Base-by-base conservation (phyloP, 345 rosid genomes). In the thale cress (Arabidopsis thaliana) region DNA sequence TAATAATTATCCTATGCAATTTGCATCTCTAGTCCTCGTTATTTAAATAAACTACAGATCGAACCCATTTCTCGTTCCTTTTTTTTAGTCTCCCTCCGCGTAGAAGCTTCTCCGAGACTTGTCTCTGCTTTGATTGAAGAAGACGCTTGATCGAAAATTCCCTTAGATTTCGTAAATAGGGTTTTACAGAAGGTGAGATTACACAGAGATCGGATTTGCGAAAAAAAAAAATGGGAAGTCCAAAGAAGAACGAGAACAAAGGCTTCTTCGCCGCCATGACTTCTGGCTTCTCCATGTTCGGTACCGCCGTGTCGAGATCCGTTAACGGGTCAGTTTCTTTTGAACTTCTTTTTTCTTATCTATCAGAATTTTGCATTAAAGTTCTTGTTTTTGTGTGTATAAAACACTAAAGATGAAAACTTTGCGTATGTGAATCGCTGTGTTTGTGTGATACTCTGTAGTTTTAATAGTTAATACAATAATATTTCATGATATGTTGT, bases 221-320 rank as follows among this genome's bases (percentile, higher is more conserved):
- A 16, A 16, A 3, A 4, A 34, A 22, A 30, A 42, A 50, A 10
- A 79, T 88, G 93, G 87, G 64, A 32, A 84, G 84, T 82, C 88
- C 88, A 80, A 83, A 84, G 81, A 67, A 84, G 76, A 64, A 83
- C 53, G 68, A 87, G 74, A 79, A 56, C 74, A 85, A 81, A 52
- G 90, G 93, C 48, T 88, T 88, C 77, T 85, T 88, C 77, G 85
- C 89, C 20, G 81, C 89, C 82, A 85, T 88, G 89, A 78, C 82
- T 48, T 88, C 93, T 13, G 86, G 90, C 38, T 77, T 88, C 59
- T 86, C 93, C 78, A 64, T 83, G 79, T 86, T 88, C 67, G 87
- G 93, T 38, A 84, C 49, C 82, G 88, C 88, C 83, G 78, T 86
- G 85, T 83, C 86, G 72, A 81, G 89, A 88, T 88, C 93, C 62